Evolutionary conservation across 495 filamentous ascomycete species (phyloP).

Genomic region (Neurospora sp.): DNA sequence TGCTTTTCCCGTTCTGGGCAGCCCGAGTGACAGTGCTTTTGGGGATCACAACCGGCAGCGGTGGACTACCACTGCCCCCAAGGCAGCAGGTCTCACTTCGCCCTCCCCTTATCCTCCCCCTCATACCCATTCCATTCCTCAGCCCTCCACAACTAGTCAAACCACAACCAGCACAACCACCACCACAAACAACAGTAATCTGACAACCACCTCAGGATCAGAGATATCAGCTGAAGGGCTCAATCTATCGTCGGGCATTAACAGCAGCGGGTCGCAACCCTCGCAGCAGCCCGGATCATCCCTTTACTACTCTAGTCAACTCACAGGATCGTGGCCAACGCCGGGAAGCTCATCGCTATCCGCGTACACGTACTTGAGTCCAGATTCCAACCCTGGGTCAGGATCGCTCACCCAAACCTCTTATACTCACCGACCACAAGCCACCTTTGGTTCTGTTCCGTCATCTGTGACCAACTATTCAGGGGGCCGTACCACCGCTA

Average conservation of each 20-base stretch:
- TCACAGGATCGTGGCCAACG: slow-evolving; percentile 39
- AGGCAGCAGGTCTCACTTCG: not conserved
- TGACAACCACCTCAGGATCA: slow-evolving; percentile 28
- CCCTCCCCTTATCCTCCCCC: slow-evolving; percentile 23
- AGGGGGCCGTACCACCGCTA: slow-evolving; percentile 22
- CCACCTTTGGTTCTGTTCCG: slow-evolving; percentile 5
- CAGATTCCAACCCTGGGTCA: slow-evolving; percentile 24
- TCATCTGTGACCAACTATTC: slow-evolving; percentile 12
- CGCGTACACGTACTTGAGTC: slow-evolving; percentile 45
- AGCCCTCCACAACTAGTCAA: slow-evolving; percentile 43
- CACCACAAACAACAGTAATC: slow-evolving; percentile 40
- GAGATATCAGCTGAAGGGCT: slow-evolving; percentile 45
- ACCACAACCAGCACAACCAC: slow-evolving; percentile 47
- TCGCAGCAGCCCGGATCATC: slow-evolving; percentile 36
- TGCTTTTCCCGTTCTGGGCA: slow-evolving; percentile 10
- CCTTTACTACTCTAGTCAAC: slow-evolving; percentile 38
- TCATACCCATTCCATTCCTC: slow-evolving; percentile 34
- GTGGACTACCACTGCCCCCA: slow-evolving; percentile 3
- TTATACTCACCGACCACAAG: slow-evolving; percentile 9
- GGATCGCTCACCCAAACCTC: slow-evolving; percentile 14
- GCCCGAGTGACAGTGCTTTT: slow-evolving; percentile 4
- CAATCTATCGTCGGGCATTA: slow-evolving; percentile 50
- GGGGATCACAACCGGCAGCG: slow-evolving; percentile 4
- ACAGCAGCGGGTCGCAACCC: slow-evolving; percentile 41
- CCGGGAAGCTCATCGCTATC: slow-evolving; percentile 41